Evolutionary conservation across 1,284 basidiomycete genomes (phyloP), one percentile per base, ranked within the genome.

Genomic region (Cystobasidiaceae sp.): DNA sequence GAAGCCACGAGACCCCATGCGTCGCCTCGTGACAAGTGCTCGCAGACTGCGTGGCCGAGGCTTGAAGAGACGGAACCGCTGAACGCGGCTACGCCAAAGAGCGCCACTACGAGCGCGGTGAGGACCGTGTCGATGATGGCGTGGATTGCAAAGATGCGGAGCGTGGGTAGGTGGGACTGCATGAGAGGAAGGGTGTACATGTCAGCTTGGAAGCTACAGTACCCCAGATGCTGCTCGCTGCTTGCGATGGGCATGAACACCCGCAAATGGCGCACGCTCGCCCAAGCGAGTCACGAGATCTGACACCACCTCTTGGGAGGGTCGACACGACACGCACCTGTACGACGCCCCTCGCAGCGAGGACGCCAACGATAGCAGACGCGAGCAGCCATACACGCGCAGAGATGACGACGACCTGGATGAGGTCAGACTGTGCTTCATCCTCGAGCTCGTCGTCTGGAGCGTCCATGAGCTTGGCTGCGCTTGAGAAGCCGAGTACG

Each of bases 71-170:
- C 49, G 2, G 37, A 52, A 17, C 49, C 25, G 2, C 39, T 46
- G 61, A 56, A 33, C 19, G 51, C 19, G 15, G 51, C 50, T 9
- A 56, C n/a, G 6, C 28, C 52, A 21, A 64, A 46, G 44, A 46
- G 7, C 27, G 56, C 32, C 30, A 50, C 48, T 8, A 48, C 28
- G 15, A 55, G 15, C 6, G 33, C 52, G 4, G 37, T 44, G 27
- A 64, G 52, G 17, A 37, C 30, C n/a, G 61, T 41, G 51, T 64
- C 61, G 61, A 64, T 64, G 61, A 64, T 46, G 30, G 61, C 34
- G 43, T 64, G 61, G 5, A 64, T 30, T 21, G 61, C 61, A 43
- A 64, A 64, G 52, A 64, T 30, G 43, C 61, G 51, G 25, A 64
- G 30, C 11, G 61, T 56, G 5, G 61, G 51, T 6, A 55, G 39